Evolutionary conservation across 352 stramenopile genomes (phyloP), one percentile per base, ranked within the genome.

Genomic region (Aphanomyces euteiches): DNA sequence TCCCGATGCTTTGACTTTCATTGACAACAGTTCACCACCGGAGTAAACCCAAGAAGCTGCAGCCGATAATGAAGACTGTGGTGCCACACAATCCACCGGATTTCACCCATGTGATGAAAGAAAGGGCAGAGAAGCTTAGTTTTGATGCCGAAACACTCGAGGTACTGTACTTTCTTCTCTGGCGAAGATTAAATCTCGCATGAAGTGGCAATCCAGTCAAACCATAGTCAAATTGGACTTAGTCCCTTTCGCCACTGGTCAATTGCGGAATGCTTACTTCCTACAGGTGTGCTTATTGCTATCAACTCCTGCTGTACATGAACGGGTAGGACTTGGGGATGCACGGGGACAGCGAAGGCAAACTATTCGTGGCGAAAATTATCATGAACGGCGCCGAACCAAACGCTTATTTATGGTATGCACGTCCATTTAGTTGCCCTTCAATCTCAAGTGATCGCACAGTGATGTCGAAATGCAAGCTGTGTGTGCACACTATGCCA

Each of bases 391-490:
- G 74, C 6, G 83, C 80, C 8, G 86, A 90, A 19, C 83, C 84
- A 4, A 90, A 80, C 19, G 85, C 84, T 0, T 93, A 93, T 65
- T 74, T 92, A 56, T 70, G 57, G 68, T 74, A 65, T 28, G 8
- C 7, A 15, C 34, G 47, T 19, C 0, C 4, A 7, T 13, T 10
- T 57, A 40, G 13, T 72, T 28, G 34, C 15, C 5, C 28, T 47
- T 7, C 15, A 63, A 48, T 39, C 39, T 61, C 13, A 15, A 2
- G 1, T 19, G 13, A 53, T 53, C 13, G 45, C 45, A 15, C 56
- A 90, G 86, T 71, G 88, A 96, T 47, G 88, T 96, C 21, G 88
- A 96, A 75, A 94, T 94, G 88, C 88, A 96, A 73, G 86, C 88
- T 5, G 84, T 93, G 10, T 96, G 88, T 72, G 85, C 85, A 4